Evolutionary conservation across 805 yeast genomes (phyloP), one percentile per base, ranked within the genome.

Genomic region (Spathaspora gorwiae): DNA sequence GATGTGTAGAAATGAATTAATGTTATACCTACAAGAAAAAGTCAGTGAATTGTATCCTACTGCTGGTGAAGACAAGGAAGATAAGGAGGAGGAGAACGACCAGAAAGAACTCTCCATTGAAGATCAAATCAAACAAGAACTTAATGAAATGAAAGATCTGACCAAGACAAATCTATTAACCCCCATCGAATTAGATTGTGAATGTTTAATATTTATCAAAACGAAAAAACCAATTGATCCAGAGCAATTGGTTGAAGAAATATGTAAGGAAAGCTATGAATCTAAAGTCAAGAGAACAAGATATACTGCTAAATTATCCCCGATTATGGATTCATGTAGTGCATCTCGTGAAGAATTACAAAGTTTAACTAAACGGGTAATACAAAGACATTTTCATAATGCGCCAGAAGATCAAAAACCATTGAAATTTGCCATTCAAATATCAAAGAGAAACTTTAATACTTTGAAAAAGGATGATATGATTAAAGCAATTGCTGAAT

Each of bases 151-250:
- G 56, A 79, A 80, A 47, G 65, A 71, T 26, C 60, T 60, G 6
- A 64, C 66, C 24, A 66, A 64, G 27, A 60, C 72, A 45, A 60
- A 56, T 33, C 61, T 80, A 8, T 62, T 86, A 26, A 68, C 72
- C 40, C 82, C 85, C 37, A 73, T 87, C 26, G 83, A 80, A 6
- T 62, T 88, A 32, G 84, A 81, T 14, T 83, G 90, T 56, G 95
- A 87, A 60, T 88, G 96, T 64, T 81, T 94, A 37, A 78, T 90
- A 1, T 94, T 92, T 60, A 79, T 90, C 55, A 87, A 95, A 56
- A 80, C 90, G 1, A 79, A 85, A 54, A 76, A 70, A 52, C 96
- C 97, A 0, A 74, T 90, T 6, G 81, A 78, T 19, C 97, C 98
- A 0, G 94, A 82, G 31, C 64, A 70, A 3, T 76, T 94, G 44